Percentiles rank a stretch among this genome's conserved stretches.
phyloP scores from a whole-genome alignment of 352 stramenopile species.

The Pythium biforme region DNA sequence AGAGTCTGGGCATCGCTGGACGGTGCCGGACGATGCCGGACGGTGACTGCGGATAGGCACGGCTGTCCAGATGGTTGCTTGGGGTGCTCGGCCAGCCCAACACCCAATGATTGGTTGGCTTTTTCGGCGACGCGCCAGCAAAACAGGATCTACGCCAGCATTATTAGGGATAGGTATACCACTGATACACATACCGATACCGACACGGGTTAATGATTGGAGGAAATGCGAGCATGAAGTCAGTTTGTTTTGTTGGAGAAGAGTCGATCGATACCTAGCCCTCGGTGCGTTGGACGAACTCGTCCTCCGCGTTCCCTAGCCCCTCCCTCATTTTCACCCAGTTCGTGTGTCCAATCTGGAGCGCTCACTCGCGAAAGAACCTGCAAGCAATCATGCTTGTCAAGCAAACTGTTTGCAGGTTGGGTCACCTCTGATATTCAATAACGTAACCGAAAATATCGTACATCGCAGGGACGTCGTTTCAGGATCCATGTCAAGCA shows the following conservation, averaged over 20 bases:
- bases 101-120: not conserved
- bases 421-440: not conserved
- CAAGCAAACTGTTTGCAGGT: not conserved
- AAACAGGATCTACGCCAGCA: not conserved
- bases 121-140: not conserved
- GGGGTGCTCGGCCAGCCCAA: not conserved
- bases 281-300: not conserved
- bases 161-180: not conserved
- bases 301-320: not conserved
- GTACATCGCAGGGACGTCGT: not conserved
- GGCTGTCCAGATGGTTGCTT: conserved; percentile 5
- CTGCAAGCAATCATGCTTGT: not conserved
- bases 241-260: not conserved
- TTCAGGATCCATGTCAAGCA: not conserved
- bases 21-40: not conserved
- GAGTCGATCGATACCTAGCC: not conserved
- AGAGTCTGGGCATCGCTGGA: conserved; percentile 5
- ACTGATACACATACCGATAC: not conserved
- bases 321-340: not conserved
- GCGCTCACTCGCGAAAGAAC: not conserved
- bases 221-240: not conserved
- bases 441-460: not conserved
- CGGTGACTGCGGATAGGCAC: not conserved
- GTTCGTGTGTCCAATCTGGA: not conserved
- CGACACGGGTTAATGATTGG: not conserved